These are phyloP conservation scores for Brassica incana DNA, from an alignment of 345 rosid genomes.

Conservation along the genomic window DNA sequence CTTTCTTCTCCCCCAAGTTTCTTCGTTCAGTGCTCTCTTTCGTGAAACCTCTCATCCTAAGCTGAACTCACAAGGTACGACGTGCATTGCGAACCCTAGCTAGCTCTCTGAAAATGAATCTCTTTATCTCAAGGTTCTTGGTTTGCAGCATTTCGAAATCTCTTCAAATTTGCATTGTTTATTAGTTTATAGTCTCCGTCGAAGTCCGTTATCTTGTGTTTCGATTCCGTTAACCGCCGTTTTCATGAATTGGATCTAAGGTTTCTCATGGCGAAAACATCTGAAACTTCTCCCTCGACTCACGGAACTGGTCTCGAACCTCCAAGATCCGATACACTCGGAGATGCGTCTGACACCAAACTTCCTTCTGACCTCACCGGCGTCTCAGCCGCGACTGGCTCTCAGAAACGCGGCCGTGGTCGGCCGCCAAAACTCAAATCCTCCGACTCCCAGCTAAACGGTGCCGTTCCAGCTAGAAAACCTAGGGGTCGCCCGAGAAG, in stretches of 20 bases:
- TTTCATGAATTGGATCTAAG: slow-evolving; percentile 14
- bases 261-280: slow-evolving; percentile 27
- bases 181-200: neutral
- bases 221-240: slow-evolving; percentile 6
- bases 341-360: neutral
- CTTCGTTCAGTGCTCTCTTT: neutral
- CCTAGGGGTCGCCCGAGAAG: slow-evolving; percentile 49
- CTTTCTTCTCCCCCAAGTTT: slow-evolving; percentile 12
- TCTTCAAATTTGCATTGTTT: neutral
- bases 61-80: slow-evolving; percentile 34
- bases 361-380: slow-evolving; percentile 13
- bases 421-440: slow-evolving; percentile 59
- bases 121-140: slow-evolving; percentile 2
- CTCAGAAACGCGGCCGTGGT: slow-evolving; percentile 63
- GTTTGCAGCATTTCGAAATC: neutral
- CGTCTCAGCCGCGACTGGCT: slow-evolving; percentile 13
- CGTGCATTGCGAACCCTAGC: slow-evolving; percentile 38
- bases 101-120: slow-evolving; percentile 8
- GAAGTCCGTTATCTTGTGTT: slow-evolving; percentile 16
- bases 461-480: slow-evolving; percentile 14
- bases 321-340: slow-evolving; percentile 26
- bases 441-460: slow-evolving; percentile 6
- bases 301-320: neutral
- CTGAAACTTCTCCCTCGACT: neutral
- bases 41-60: neutral